Conservation (phyloP, 2,329 filamentous ascomycete genomes). For the Cladosporium sp. region DNA sequence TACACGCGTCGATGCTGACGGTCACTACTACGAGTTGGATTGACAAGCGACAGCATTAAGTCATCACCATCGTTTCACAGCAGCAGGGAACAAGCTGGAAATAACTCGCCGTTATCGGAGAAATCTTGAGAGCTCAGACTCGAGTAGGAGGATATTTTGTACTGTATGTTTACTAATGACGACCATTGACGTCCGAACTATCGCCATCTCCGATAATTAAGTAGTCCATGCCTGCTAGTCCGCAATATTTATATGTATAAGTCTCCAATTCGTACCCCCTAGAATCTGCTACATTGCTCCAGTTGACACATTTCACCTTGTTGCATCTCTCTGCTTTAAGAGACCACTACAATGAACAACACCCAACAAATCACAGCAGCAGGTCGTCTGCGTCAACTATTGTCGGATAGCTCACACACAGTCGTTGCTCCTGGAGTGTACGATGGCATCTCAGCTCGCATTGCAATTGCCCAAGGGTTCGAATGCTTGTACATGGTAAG, state of each 20-base stretch:
- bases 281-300: not conserved
- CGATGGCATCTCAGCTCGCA: constrained; percentile 62
- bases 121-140: constrained; percentile 3
- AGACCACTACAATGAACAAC: constrained; percentile 20
- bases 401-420: constrained; percentile 27
- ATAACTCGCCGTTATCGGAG: constrained; percentile 3
- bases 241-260: not conserved
- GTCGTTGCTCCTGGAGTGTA: constrained; percentile 64
- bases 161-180: constrained; percentile 6
- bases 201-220: not conserved
- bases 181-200: not conserved
- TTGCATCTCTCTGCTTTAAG: not conserved
- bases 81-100: constrained; percentile 9
- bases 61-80: not conserved
- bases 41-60: too few species aligned
- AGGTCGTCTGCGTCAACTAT: constrained; percentile 26
- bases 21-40: too few species aligned
- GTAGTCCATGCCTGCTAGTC: not conserved
- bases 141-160: not conserved
- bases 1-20: too few species aligned
- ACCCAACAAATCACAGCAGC: constrained; percentile 20
- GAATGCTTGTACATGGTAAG: constrained; percentile 64
- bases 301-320: not conserved
- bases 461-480: constrained; percentile 60
- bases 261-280: too few species aligned